phyloP scores from a whole-genome alignment of 306 rosid species.

The Cucumis melo region DNA sequence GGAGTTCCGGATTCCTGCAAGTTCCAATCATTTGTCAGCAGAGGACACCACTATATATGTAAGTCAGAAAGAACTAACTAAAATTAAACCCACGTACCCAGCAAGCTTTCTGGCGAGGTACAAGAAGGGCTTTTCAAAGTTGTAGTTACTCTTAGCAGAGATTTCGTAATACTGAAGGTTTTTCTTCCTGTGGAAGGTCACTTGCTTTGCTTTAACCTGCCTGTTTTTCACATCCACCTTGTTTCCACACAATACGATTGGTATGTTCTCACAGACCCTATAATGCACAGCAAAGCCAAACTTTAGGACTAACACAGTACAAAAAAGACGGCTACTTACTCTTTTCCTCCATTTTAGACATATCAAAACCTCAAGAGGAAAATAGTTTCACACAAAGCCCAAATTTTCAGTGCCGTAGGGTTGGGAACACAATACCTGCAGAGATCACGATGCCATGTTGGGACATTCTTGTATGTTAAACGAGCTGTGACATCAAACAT shows the following conservation, averaged over 20 bases:
- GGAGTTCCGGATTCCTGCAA: slow-evolving; percentile 64
- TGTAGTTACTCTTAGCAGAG: slow-evolving; percentile 64
- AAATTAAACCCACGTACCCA: slow-evolving; percentile 24
- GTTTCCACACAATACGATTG: slow-evolving; percentile 65
- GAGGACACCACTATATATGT: background rate
- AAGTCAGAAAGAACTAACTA: background rate
- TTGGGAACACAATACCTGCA: slow-evolving; percentile 27
- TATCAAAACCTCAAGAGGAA: background rate
- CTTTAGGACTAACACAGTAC: background rate
- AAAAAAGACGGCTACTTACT: background rate
- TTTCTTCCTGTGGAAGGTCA: slow-evolving; percentile 64
- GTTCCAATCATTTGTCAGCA: background rate
- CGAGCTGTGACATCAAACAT: slow-evolving; percentile 74
- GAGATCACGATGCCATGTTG: slow-evolving; percentile 76
- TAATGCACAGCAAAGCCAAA: background rate
- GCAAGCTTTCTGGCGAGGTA: slow-evolving; percentile 87
- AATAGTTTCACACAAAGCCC: background rate
- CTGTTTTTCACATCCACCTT: slow-evolving; percentile 76
- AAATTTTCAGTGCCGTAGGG: background rate
- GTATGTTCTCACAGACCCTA: slow-evolving; percentile 75
- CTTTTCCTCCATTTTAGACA: background rate
- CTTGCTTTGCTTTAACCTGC: slow-evolving; percentile 72
- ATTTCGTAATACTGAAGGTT: slow-evolving; percentile 62
- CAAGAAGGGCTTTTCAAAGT: slow-evolving; percentile 61
- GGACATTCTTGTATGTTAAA: slow-evolving; percentile 53